Evolutionary conservation across 1,284 basidiomycete genomes (phyloP).

Genomic region (Rhodofomes roseus): DNA sequence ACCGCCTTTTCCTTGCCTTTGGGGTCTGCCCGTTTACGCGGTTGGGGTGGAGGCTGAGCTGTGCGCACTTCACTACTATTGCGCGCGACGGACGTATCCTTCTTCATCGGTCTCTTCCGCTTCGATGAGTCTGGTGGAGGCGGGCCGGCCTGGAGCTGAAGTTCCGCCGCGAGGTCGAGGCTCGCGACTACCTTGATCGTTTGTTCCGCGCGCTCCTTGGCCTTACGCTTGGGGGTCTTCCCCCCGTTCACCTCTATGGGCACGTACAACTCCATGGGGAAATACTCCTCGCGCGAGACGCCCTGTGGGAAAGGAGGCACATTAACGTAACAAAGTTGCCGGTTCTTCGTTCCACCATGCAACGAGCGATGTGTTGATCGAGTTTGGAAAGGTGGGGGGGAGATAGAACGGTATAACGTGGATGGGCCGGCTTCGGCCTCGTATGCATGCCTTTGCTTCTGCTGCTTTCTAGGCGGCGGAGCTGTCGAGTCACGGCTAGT

Average conservation of each 20-base stretch:
- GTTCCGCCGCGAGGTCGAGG: too few species aligned
- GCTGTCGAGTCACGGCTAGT: not conserved
- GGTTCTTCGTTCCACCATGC: not conserved
- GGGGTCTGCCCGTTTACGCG: not conserved
- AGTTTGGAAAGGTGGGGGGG: not conserved
- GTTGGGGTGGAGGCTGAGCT: not conserved
- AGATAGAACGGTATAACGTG: not conserved
- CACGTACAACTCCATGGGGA: not conserved
- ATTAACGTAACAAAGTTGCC: constrained; percentile 5
- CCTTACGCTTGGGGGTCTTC: not conserved
- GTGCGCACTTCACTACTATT: too few species aligned
- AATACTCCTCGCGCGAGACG: constrained; percentile 4
- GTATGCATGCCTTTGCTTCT: not conserved
- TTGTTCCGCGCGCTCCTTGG: too few species aligned
- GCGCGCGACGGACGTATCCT: too few species aligned
- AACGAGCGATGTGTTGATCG: not conserved
- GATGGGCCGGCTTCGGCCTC: not conserved
- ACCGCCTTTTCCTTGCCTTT: not conserved
- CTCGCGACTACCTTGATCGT: too few species aligned
- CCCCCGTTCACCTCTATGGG: not conserved
- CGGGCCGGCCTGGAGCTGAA: too few species aligned
- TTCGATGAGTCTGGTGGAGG: too few species aligned
- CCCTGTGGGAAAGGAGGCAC: constrained; percentile 9
- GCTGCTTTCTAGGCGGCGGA: not conserved
- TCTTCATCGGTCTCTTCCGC: too few species aligned